phyloP scores from a whole-genome alignment of 2,329 filamentous ascomycete species.

The Penicillium janthinellum region DNA sequence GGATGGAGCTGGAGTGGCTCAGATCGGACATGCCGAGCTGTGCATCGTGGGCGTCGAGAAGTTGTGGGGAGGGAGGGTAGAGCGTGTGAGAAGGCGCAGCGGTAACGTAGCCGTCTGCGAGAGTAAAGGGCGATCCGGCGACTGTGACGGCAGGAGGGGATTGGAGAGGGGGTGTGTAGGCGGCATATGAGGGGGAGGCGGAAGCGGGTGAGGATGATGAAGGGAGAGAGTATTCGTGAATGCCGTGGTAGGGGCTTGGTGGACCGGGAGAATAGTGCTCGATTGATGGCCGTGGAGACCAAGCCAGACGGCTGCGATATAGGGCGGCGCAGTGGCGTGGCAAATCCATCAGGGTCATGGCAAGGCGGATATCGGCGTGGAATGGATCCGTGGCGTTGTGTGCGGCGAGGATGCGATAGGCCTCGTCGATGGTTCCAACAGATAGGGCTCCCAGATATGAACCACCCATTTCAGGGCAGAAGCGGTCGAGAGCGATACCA shows the following conservation, averaged over 20 bases:
- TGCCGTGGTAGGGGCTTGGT: constrained; percentile 37
- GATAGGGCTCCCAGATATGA: constrained; percentile 84
- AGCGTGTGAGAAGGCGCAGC: constrained; percentile 38
- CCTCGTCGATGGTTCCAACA: constrained; percentile 80
- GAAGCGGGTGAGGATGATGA: constrained; percentile 44
- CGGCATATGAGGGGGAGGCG: constrained; percentile 39
- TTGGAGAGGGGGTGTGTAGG: constrained; percentile 46
- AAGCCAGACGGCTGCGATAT: constrained; percentile 71
- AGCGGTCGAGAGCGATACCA: constrained; percentile 81
- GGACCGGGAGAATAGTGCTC: constrained; percentile 42
- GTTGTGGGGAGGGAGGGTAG: constrained; percentile 40
- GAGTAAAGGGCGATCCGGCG: constrained; percentile 41
- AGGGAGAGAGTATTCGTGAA: constrained; percentile 35
- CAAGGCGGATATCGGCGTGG: constrained; percentile 62
- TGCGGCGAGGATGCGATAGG: constrained; percentile 72
- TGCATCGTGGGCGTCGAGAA: constrained; percentile 39
- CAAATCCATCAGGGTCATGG: constrained; percentile 69
- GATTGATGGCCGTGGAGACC: constrained; percentile 48
- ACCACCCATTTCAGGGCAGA: constrained; percentile 88
- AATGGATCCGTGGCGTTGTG: constrained; percentile 64
- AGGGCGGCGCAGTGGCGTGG: constrained; percentile 69
- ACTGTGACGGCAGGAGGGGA: constrained; percentile 43
- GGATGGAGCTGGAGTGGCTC: constrained; percentile 32
- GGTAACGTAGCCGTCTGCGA: constrained; percentile 36
- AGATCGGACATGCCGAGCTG: constrained; percentile 34